Conservation (phyloP, 116 monocot species). For the Iris pallida region DNA sequence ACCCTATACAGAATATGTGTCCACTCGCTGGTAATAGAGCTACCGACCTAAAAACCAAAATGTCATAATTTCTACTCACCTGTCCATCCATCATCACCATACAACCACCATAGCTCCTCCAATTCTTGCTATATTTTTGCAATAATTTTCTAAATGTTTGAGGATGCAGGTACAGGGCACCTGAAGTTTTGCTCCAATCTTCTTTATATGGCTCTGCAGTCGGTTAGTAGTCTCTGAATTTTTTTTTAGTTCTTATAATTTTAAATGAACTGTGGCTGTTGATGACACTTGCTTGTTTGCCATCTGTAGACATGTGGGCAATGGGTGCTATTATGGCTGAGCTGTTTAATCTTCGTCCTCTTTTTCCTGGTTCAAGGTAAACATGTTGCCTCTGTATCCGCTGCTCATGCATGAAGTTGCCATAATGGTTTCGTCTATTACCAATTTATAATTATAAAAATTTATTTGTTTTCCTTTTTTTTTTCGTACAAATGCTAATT, state of each 20-base stretch:
- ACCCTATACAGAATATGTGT: conserved; percentile 98
- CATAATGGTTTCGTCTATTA: too few species aligned
- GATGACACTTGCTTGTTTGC: background rate
- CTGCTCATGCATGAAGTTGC: too few species aligned
- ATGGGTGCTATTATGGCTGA: conserved; percentile 97
- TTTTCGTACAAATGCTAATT: background rate
- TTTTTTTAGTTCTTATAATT: background rate
- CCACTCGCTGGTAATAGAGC: conserved; percentile 74
- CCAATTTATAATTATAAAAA: background rate
- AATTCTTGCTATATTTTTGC: too few species aligned
- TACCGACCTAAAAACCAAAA: background rate
- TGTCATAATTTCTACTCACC: background rate
- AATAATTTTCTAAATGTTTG: background rate
- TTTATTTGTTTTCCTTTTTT: background rate
- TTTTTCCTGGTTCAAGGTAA: conserved; percentile 90
- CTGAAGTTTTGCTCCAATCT: conserved; percentile 95
- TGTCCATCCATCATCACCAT: background rate
- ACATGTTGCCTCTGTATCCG: background rate
- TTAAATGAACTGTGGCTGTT: background rate
- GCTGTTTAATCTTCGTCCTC: conserved; percentile 74
- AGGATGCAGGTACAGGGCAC: conserved; percentile 61
- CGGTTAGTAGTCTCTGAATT: conserved; percentile 48
- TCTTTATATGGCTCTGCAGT: conserved; percentile 73
- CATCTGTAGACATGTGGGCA: conserved; percentile 63
- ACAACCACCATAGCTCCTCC: background rate